A percentile compares a stretch with the other conserved stretches of the same genome.
Conservation (phyloP, 371 early-diverging fungal genomes). For the Smittium culicis region DNA sequence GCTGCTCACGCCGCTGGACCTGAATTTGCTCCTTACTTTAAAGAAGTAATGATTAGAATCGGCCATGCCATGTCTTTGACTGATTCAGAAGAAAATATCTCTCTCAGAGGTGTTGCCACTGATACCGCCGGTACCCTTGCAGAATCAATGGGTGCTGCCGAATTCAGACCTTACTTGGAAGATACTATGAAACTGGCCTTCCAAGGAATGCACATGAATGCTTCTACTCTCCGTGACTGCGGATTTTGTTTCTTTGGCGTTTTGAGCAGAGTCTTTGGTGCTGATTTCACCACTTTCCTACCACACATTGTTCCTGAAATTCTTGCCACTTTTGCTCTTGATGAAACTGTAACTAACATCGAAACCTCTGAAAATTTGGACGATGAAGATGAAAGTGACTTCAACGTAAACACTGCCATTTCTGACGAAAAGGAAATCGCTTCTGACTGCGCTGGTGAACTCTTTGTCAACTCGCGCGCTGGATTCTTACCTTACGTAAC, state of each 20-base stretch:
- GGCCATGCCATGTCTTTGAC: constrained; percentile 53
- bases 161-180: constrained; percentile 58
- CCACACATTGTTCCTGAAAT: constrained; percentile 58
- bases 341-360: constrained; percentile 42
- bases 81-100: constrained; percentile 45
- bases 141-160: constrained; percentile 69
- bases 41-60: constrained; percentile 50
- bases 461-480: constrained; percentile 58
- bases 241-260: constrained; percentile 74
- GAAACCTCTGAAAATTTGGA: constrained; percentile 35
- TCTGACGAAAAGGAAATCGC: constrained; percentile 87
- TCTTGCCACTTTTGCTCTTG: constrained; percentile 53
- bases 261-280: constrained; percentile 63
- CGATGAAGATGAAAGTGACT: constrained; percentile 41
- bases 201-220: constrained; percentile 57
- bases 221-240: constrained; percentile 64
- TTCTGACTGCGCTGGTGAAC: constrained; percentile 67
- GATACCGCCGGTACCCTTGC: constrained; percentile 77
- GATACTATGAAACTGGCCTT: constrained; percentile 59
- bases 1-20: constrained; percentile 73
- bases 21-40: constrained; percentile 57
- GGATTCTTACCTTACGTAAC: constrained; percentile 79
- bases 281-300: constrained; percentile 65
- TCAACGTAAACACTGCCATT: constrained; percentile 62
- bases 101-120: constrained; percentile 72